Evolutionary conservation across 305 asterid genomes (phyloP).

Genomic region (Fraxinus greggii): DNA sequence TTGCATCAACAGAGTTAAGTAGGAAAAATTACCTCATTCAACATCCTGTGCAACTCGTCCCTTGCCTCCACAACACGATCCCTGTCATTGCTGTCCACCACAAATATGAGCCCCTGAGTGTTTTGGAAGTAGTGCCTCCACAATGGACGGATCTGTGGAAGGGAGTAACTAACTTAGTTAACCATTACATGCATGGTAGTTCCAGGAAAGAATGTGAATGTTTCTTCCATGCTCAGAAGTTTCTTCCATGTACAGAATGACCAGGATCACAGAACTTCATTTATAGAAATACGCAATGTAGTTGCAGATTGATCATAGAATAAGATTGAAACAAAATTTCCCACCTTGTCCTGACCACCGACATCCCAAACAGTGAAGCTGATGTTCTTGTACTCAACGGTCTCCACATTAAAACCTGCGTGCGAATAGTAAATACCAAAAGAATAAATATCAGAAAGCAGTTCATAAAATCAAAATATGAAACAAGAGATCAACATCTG

Average conservation of each 20-base stretch:
- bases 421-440: not conserved
- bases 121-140: slow-evolving; percentile 41
- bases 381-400: slow-evolving; percentile 33
- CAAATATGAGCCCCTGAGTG: slow-evolving; percentile 39
- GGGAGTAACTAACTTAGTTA: not conserved
- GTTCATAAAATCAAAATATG: not conserved
- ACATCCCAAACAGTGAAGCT: slow-evolving; percentile 37
- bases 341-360: slow-evolving; percentile 35
- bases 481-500: not conserved
- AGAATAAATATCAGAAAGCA: not conserved
- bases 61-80: slow-evolving; percentile 38
- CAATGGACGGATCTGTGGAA: slow-evolving; percentile 33
- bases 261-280: not conserved
- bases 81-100: slow-evolving; percentile 39
- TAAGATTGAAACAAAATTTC: not conserved
- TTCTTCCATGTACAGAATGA: not conserved
- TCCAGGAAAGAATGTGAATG: not conserved
- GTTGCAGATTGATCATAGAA: not conserved
- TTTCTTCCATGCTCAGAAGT: not conserved
- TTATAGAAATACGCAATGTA: not conserved
- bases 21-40: slow-evolving; percentile 29
- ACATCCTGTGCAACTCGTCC: slow-evolving; percentile 37
- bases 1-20: not conserved
- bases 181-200: not conserved
- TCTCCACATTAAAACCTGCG: slow-evolving; percentile 32